Percentiles rank a stretch among this genome's conserved stretches.
phyloP scores from a whole-genome alignment of 2,329 filamentous ascomycete species.

The Sporothrix brasiliensis region DNA sequence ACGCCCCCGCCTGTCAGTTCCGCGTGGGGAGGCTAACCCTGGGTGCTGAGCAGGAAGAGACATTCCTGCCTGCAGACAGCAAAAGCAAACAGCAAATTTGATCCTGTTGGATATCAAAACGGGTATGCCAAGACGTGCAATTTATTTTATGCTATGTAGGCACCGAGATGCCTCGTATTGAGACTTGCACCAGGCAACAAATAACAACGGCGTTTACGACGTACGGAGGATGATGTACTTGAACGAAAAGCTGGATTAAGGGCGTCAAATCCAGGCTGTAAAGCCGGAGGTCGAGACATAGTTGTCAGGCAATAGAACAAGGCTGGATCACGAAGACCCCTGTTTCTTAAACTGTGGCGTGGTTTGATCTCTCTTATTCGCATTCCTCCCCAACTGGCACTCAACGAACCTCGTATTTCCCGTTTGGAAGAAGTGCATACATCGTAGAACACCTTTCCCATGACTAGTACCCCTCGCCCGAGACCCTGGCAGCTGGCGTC shows the following conservation, averaged over 20 bases:
- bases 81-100: neutral
- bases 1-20: neutral
- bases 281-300: no score
- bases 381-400: neutral
- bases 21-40: neutral
- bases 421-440: neutral
- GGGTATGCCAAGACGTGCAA: constrained; percentile 17
- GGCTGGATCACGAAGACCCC: no score
- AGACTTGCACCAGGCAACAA: no score
- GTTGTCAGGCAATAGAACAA: no score
- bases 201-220: no score
- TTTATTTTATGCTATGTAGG: neutral
- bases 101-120: neutral
- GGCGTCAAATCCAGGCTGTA: no score
- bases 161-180: neutral
- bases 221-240: neutral
- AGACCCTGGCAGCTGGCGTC: constrained; percentile 1
- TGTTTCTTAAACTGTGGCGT: neutral
- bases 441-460: constrained; percentile 6
- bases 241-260: neutral
- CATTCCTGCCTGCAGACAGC: no score
- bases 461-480: neutral
- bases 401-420: neutral
- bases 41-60: neutral
- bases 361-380: constrained; percentile 6